These are phyloP conservation scores for Rauvolfia tetraphylla DNA, from an alignment of 257 asterid species.

Conservation along the genomic window DNA sequence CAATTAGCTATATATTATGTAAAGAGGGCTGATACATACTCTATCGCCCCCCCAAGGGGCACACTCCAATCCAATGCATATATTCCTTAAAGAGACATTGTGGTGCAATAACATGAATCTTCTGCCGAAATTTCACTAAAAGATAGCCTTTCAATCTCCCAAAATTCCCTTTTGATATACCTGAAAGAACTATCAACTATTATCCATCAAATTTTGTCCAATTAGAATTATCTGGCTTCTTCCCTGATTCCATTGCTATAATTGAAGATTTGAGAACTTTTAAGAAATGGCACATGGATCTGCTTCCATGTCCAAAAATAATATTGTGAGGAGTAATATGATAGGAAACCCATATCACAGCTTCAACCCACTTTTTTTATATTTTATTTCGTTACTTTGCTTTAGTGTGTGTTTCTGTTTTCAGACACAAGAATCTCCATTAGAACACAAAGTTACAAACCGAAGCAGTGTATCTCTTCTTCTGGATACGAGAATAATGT, in stretches of 20 bases:
- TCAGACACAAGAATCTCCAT: not conserved
- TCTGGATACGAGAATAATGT: not conserved
- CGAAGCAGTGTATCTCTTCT: not conserved
- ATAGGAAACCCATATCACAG: not conserved
- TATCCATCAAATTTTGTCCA: not conserved
- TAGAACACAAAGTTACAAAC: not conserved
- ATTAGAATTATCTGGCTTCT: not conserved
- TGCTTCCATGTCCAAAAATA: not conserved
- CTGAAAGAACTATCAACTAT: not conserved
- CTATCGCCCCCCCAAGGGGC: not conserved
- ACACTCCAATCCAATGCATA: not conserved
- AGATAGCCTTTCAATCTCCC: not conserved
- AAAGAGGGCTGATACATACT: not conserved
- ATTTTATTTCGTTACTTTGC: not conserved
- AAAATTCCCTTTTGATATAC: not conserved
- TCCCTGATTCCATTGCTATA: not conserved
- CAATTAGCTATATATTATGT: conserved; percentile 16
- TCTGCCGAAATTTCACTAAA: not conserved
- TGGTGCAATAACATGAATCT: not conserved
- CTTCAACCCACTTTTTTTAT: not conserved
- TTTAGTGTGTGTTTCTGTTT: not conserved
- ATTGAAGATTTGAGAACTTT: not conserved
- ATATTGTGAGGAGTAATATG: not conserved
- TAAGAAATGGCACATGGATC: not conserved
- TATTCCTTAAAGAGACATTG: not conserved